Conservation (phyloP, 306 rosid species). For the Lupinus albus region DNA sequence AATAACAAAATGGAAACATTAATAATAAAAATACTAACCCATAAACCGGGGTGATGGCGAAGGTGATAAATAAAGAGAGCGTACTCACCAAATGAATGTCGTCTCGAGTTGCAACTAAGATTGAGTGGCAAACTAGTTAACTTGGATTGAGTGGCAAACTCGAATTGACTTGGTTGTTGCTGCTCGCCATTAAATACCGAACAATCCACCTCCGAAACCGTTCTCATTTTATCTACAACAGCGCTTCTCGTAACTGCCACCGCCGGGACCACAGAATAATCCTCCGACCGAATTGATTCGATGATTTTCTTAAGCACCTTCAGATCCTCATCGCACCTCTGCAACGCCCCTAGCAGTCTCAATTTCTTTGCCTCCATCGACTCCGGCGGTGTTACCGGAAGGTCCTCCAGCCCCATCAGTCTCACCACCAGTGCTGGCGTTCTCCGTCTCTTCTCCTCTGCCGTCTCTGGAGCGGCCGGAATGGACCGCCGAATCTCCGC, state of each 20-base stretch:
- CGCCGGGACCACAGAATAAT: constrained; percentile 15
- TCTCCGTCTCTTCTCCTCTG: constrained; percentile 9
- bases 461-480: neutral
- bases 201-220: neutral
- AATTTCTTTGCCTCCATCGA: constrained; percentile 58
- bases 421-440: constrained; percentile 43
- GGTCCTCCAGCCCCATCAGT: constrained; percentile 47
- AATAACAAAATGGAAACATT: too few species aligned
- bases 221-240: constrained; percentile 32
- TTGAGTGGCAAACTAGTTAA: constrained; percentile 61
- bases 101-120: constrained; percentile 42
- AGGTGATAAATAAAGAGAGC: too few species aligned
- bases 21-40: too few species aligned
- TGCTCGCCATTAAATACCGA: constrained; percentile 46
- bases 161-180: constrained; percentile 62
- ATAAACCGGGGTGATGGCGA: too few species aligned
- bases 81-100: constrained; percentile 47
- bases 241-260: neutral
- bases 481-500: constrained; percentile 67
- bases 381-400: constrained; percentile 29
- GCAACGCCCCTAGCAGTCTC: constrained; percentile 69
- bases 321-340: constrained; percentile 83
- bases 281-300: constrained; percentile 54
- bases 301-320: constrained; percentile 76
- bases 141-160: constrained; percentile 61